phyloP scores from a whole-genome alignment of 2,329 filamentous ascomycete genomes.

The Cordyceps cateniannulata region DNA sequence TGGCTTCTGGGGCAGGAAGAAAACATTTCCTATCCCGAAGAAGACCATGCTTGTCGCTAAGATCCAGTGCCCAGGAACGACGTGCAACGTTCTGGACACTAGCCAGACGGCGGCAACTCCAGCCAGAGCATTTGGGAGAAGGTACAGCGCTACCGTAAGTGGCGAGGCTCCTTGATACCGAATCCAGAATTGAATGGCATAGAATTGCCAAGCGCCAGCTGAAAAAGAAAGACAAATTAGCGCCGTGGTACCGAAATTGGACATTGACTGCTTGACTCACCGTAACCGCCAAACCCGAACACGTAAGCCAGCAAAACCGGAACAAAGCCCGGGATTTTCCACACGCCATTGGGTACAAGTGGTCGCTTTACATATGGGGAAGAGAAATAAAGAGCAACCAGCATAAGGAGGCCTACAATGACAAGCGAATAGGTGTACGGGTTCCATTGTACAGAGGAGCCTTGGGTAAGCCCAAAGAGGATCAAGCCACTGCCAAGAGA shows the following conservation, averaged over 20 bases:
- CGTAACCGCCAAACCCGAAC: conserved; percentile 5
- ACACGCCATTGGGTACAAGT: background rate
- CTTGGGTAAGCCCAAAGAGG: conserved; percentile 10
- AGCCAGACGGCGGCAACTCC: conserved; percentile 38
- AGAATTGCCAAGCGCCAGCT: conserved; percentile 27
- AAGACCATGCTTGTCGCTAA: conserved; percentile 35
- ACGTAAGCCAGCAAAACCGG: conserved; percentile 3
- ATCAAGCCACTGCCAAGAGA: conserved; percentile 8
- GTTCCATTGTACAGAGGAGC: conserved; percentile 8
- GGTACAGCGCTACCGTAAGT: conserved; percentile 35
- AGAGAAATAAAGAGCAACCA: conserved; percentile 3
- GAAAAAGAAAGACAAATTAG: background rate
- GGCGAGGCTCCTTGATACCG: conserved; percentile 30
- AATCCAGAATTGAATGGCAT: conserved; percentile 33
- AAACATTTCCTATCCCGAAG: conserved; percentile 12
- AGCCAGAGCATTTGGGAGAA: conserved; percentile 37
- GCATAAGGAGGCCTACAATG: conserved; percentile 5
- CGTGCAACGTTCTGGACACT: conserved; percentile 38
- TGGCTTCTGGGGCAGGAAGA: conserved; percentile 26
- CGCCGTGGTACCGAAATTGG: background rate
- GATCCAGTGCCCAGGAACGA: conserved; percentile 39
- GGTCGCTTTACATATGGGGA: background rate
- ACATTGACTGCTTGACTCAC: background rate
- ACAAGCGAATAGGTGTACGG: conserved; percentile 11
- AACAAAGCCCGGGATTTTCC: conserved; percentile 6